Evolutionary conservation across 768 basidiomycete genomes (phyloP).

Genomic region (Psilocybe sp.): DNA sequence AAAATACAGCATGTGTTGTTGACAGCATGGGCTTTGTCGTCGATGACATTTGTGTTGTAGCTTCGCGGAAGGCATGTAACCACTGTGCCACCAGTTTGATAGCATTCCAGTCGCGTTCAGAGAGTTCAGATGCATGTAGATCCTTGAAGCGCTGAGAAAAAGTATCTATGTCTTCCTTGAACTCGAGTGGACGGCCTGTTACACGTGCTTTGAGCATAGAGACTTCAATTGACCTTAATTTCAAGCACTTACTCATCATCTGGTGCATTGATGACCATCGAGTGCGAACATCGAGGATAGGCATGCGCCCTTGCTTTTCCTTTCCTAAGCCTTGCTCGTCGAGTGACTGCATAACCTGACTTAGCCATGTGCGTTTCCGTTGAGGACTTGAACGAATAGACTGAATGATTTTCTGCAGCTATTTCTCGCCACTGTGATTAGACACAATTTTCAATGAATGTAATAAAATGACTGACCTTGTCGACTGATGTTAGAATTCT

Average conservation of each 20-base stretch:
- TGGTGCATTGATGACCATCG: constrained; percentile 30
- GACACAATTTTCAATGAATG: too few relatives aligned
- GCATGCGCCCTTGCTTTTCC: too few relatives aligned
- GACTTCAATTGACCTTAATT: neutral
- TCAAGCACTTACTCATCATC: constrained; percentile 25
- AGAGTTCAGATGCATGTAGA: constrained; percentile 16
- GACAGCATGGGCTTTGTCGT: constrained; percentile 31
- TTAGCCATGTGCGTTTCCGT: constrained; percentile 12
- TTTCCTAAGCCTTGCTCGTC: too few relatives aligned
- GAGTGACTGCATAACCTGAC: constrained; percentile 5
- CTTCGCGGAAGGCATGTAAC: constrained; percentile 24
- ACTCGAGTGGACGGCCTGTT: constrained; percentile 23
- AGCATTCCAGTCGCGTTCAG: constrained; percentile 20
- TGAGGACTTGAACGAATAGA: constrained; percentile 19
- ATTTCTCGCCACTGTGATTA: too few relatives aligned
- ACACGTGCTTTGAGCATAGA: neutral
- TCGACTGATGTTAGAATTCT: neutral
- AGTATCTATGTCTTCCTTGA: constrained; percentile 11
- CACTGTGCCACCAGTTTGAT: constrained; percentile 19
- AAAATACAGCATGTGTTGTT: constrained; percentile 28
- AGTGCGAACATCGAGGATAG: constrained; percentile 30
- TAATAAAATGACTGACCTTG: neutral
- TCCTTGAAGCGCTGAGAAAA: constrained; percentile 17
- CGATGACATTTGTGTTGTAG: constrained; percentile 31
- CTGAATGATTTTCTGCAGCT: constrained; percentile 22